Evolutionary conservation across 805 yeast genomes (phyloP), one percentile per base, ranked within the genome.

Genomic region (Lipomyces orientalis): DNA sequence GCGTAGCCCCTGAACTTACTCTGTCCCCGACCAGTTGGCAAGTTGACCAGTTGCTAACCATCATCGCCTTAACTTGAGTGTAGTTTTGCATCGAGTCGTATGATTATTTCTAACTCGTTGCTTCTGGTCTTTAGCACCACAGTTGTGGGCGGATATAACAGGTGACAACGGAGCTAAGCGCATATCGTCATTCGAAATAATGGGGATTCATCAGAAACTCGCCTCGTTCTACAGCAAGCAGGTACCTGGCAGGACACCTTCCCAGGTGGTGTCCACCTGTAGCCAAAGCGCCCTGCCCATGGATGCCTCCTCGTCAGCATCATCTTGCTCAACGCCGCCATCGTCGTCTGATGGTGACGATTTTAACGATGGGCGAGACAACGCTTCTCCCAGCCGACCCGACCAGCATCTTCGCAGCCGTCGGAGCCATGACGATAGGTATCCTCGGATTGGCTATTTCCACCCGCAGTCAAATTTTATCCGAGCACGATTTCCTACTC

Each of bases 401-500:
- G 43, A 43, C 19, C 49, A n/a, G 31, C 39, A 14, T n/a, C 58
- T 12, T 31, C 60, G 22, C 7, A 35, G 14, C 16, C 34, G 10
- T 12, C 49, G 22, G 25, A n/a, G 25, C 8, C 61, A 54, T 58
- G n/a, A 43, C 25, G 43, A 52, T 10, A 39, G 8, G 22, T 39
- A 62, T 31, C 65, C 69, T 22, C 60, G 62, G 25, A 68, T 68
- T 35, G 12, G 64, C 58, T 68, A 61, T 58, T 68, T 68, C 61
- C 72, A 69, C 34, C 68, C 71, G 12, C 71, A 67, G 22, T 35
- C 71, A 14, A 55, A 57, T 22, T 63, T 64, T 56, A 55, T 67
- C 46, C 62, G 72, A 10, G 69, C 72, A 10, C 61, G 72, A 7
- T 61, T 69, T 37, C 72, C 72, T 34, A 69, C 72, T 1, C 72